Conservation (phyloP, 2,329 filamentous ascomycete species). For the Penicillium thymicola region DNA sequence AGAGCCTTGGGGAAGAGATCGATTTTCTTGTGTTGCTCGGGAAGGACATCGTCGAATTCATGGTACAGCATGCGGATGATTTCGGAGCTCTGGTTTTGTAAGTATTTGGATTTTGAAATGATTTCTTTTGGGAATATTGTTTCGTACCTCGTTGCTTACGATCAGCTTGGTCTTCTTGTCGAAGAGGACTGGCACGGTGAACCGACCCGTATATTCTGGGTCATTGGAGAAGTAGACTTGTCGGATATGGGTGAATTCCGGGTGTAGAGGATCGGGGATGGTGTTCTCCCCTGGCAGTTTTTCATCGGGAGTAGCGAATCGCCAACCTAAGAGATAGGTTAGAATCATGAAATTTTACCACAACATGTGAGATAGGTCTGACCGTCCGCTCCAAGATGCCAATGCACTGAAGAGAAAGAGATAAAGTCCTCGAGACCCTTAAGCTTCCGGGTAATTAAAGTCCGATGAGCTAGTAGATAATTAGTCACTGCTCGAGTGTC, state of each 20-base stretch:
- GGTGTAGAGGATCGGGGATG: constrained; percentile 57
- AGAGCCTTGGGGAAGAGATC: constrained; percentile 67
- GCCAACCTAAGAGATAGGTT: constrained; percentile 62
- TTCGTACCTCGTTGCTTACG: constrained; percentile 77
- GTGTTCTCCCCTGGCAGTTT: constrained; percentile 55
- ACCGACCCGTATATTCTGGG: constrained; percentile 69
- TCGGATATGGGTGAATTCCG: constrained; percentile 67
- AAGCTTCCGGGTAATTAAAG: constrained; percentile 80
- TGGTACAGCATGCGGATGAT: constrained; percentile 87
- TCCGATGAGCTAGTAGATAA: constrained; percentile 64
- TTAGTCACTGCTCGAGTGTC: constrained; percentile 15
- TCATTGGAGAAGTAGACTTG: constrained; percentile 77
- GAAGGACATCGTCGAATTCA: constrained; percentile 72
- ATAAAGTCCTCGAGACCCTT: constrained; percentile 90
- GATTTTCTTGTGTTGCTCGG: constrained; percentile 56
- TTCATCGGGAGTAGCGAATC: constrained; percentile 68
- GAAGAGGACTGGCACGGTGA: constrained; percentile 82
- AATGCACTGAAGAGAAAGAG: constrained; percentile 78
- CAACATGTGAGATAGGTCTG: constrained; percentile 21
- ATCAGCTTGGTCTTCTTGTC: constrained; percentile 68
- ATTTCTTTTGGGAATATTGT: background rate
- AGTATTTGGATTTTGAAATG: background rate
- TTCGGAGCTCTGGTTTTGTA: constrained; percentile 59
- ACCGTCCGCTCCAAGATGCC: constrained; percentile 74
- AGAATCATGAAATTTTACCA: background rate